These are phyloP conservation scores for Aureobasidium melanogenum DNA, from an alignment of 2,329 filamentous ascomycete genomes.

Conservation along the genomic window DNA sequence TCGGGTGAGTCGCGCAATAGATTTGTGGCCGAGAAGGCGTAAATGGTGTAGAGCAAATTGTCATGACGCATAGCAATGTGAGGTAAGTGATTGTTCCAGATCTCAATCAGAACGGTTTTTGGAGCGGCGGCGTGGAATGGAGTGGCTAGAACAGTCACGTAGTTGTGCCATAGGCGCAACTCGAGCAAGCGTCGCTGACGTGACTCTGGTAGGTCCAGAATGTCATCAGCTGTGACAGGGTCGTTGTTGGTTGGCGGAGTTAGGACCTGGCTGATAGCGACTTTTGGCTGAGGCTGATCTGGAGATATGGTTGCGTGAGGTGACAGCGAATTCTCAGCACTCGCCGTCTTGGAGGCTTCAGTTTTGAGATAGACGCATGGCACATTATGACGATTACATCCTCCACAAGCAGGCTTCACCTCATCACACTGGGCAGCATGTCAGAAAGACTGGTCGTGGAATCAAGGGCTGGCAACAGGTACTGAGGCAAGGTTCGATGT, in stretches of 20 bases:
- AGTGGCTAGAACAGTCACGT: not conserved
- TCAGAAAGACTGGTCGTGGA: not conserved
- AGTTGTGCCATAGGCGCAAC: conserved; percentile 1
- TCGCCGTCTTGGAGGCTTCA: not conserved
- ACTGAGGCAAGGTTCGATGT: not conserved
- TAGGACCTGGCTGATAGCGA: not conserved
- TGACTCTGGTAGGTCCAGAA: not conserved
- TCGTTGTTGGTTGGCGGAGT: not conserved
- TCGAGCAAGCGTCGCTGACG: conserved; percentile 3
- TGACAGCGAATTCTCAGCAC: not conserved
- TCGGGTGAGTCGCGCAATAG: not conserved
- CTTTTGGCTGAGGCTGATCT: not conserved
- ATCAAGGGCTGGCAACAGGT: not conserved
- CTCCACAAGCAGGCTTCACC: not conserved
- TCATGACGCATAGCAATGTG: not conserved
- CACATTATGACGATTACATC: conserved; percentile 1
- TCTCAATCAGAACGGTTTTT: not conserved
- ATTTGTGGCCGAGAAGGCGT: not conserved
- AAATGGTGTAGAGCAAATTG: not conserved
- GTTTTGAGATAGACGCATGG: not conserved
- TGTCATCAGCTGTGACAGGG: not conserved
- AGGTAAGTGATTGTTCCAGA: conserved; percentile 1
- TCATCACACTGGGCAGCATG: not conserved
- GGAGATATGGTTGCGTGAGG: not conserved
- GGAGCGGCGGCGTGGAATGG: not conserved